Conservation (phyloP, 495 filamentous ascomycete species). For the Astrothelium macrocarpum region DNA sequence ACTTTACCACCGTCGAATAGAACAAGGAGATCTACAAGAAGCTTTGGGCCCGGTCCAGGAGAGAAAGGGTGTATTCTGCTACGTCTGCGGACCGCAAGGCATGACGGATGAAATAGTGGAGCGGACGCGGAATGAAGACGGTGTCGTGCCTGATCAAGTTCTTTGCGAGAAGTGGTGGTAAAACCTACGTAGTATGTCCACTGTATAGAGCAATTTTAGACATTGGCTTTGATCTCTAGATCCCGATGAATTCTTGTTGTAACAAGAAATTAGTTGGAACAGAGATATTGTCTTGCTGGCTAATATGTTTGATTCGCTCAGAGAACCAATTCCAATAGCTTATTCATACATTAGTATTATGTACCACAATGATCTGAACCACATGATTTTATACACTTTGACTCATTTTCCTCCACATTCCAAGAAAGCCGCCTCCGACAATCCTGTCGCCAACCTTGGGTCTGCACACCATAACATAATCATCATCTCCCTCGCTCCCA, state of each 20-base stretch:
- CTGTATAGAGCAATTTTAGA: too few relatives aligned
- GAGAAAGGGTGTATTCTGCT: conserved; percentile 49
- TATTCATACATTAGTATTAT: too few relatives aligned
- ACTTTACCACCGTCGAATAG: conserved; percentile 14
- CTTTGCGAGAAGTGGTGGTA: conserved; percentile 89
- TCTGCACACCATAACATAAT: conserved; percentile 53
- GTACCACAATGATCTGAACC: too few relatives aligned
- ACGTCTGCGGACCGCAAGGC: conserved; percentile 66
- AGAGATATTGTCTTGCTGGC: too few relatives aligned
- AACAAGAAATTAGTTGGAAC: too few relatives aligned
- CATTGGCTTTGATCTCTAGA: too few relatives aligned
- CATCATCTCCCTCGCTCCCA: conserved; percentile 15
- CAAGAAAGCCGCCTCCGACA: conserved; percentile 63
- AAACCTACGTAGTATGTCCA: too few relatives aligned
- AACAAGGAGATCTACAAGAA: conserved; percentile 12
- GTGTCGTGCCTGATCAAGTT: conserved; percentile 48
- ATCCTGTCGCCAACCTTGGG: conserved; percentile 56
- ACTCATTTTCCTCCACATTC: conserved; percentile 48
- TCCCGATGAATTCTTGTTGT: too few relatives aligned
- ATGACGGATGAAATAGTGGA: conserved; percentile 77
- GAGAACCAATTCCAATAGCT: too few relatives aligned
- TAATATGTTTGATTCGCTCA: too few relatives aligned
- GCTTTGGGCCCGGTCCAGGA: conserved; percentile 33
- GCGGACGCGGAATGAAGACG: conserved; percentile 39
- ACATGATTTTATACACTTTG: too few relatives aligned